Conservation (phyloP, 768 basidiomycete genomes). For the Boletus huronensis region DNA sequence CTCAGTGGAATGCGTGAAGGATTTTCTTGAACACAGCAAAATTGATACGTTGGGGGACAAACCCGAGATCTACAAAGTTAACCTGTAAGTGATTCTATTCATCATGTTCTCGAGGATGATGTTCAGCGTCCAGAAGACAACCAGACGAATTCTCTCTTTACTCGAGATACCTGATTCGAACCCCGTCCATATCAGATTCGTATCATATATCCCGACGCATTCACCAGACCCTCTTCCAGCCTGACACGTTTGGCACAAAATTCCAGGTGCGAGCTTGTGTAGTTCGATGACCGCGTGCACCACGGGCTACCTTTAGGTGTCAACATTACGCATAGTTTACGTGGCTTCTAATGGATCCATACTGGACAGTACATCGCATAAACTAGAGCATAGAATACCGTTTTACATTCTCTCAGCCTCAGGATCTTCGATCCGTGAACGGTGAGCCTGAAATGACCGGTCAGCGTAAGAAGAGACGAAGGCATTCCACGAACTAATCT, state of each 20-base stretch:
- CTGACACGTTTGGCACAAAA: conserved; percentile 34
- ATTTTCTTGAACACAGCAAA: conserved; percentile 42
- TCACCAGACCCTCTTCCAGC: conserved; percentile 53
- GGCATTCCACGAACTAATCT: conserved; percentile 47
- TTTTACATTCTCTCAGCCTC: conserved; percentile 70
- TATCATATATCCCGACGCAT: conserved; percentile 60
- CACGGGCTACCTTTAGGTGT: neutral
- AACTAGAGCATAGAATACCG: conserved; percentile 25
- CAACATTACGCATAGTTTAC: conserved; percentile 12
- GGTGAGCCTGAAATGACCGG: conserved; percentile 43
- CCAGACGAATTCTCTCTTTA: conserved; percentile 40
- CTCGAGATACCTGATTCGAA: conserved; percentile 54
- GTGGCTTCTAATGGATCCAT: conserved; percentile 17
- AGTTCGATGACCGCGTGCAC: conserved; percentile 39
- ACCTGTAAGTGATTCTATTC: conserved; percentile 38
- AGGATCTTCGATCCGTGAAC: conserved; percentile 58
- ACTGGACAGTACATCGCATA: conserved; percentile 9
- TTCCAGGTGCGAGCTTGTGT: conserved; percentile 48
- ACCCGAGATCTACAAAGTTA: conserved; percentile 48
- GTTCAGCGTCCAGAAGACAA: conserved; percentile 29
- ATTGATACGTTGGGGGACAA: conserved; percentile 40
- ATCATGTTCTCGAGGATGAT: neutral
- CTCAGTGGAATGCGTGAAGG: conserved; percentile 32
- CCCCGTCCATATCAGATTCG: conserved; percentile 60
- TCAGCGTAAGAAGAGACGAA: conserved; percentile 5